These are phyloP conservation scores for Carex pumila DNA, from an alignment of 176 grass and related monocot genomes.

Conservation along the genomic window DNA sequence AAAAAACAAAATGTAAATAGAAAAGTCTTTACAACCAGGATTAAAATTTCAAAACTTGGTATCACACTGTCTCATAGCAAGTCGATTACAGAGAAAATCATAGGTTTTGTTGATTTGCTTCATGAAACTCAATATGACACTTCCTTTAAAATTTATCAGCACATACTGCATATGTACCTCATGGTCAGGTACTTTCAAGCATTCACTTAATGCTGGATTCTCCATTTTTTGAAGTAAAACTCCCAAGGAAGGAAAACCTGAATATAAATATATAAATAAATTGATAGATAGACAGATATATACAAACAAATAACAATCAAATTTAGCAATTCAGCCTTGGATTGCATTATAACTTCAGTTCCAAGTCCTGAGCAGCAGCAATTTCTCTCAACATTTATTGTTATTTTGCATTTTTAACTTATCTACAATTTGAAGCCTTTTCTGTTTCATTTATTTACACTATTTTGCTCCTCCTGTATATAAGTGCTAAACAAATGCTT, in stretches of 20 bases:
- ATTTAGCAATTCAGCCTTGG: neutral
- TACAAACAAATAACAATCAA: neutral
- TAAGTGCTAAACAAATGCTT: neutral
- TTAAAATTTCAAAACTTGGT: neutral
- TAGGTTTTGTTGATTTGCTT: neutral
- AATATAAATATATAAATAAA: conserved; percentile 24
- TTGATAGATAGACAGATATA: neutral
- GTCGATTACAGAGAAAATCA: neutral
- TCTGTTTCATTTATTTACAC: neutral
- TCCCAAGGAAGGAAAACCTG: conserved; percentile 97
- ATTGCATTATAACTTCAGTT: neutral
- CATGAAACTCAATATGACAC: neutral
- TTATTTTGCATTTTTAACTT: neutral
- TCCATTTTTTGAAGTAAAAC: conserved; percentile 97
- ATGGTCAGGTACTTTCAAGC: conserved; percentile 79
- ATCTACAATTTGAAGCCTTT: neutral
- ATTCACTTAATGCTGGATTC: conserved; percentile 80
- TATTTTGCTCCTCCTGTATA: neutral
- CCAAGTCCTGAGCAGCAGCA: neutral
- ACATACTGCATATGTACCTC: conserved; percentile 43
- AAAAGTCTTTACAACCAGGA: neutral
- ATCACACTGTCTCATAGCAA: neutral
- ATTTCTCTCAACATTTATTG: neutral
- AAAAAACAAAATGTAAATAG: conserved; percentile 16
- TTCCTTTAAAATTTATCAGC: neutral